Base-by-base conservation (phyloP, 1,139 yeast genomes). In the Blastobotrys arbuscula region DNA sequence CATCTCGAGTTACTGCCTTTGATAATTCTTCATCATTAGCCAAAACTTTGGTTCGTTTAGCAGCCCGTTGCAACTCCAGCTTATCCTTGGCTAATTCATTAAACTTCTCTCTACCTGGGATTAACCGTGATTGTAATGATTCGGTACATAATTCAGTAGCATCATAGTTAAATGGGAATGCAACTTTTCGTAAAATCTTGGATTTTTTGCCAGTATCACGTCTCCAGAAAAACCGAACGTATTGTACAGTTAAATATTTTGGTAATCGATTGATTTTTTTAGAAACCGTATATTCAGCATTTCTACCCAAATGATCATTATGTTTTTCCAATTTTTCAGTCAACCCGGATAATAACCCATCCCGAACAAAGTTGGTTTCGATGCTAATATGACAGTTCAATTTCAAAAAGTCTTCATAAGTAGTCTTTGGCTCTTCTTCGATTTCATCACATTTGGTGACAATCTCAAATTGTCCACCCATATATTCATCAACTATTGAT, bases 161-260 rank as follows among this genome's bases (percentile, higher is more conserved):
- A 64, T 92, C 99, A 52, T 90, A 74, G 37, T 45, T 52, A 69
- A 89, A 86, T 41, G 99, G 99, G 69, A 94, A 92, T 55, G 84
- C 87, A 26, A 92, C 98, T 68, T 84, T 89, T 63, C 98, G 82
- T 65, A 92, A 74, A 65, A 92, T 92, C 71, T 92, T 92, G 31
- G 96, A 85, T 71, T 92, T 92, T 69, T 84, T 86, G 57, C 80
- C 82, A 8, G 95, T 86, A 53, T 92, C 95, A 61, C 92, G 78
- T 65, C 94, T 86, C 98, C 98, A 92, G 68, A 81, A 92, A 66
- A 92, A 92, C 61, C 99, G 78, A 57, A 92, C 94, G 67, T 86
- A 92, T 65, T 92, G 96, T 44, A 94, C 88, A 13, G 94, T 86
- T 59, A 92, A 74, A 63, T 84, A 84, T 63, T 86, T 84, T 51